phyloP scores from a whole-genome alignment of 2,329 filamentous ascomycete species.

The Hypoxylon sp. region DNA sequence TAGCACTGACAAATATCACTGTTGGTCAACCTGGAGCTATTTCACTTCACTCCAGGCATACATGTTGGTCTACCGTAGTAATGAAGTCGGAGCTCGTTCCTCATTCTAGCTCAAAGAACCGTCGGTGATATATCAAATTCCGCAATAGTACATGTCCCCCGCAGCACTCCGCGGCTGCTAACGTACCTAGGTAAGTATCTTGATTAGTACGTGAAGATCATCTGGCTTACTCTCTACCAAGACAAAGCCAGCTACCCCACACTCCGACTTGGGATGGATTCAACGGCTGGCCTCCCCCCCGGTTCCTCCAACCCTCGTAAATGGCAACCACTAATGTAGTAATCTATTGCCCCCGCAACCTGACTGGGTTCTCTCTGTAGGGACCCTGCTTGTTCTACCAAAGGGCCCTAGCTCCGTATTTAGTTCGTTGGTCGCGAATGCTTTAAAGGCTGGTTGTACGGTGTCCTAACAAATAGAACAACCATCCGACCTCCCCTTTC shows the following conservation, averaged over 20 bases:
- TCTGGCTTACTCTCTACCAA: conserved; percentile 38
- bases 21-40: conserved; percentile 12
- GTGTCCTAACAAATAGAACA: conserved; percentile 14
- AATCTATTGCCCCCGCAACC: conserved; percentile 38
- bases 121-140: conserved; percentile 39
- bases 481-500: conserved; percentile 7
- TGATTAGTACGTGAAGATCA: conserved; percentile 24
- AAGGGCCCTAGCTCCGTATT: conserved; percentile 18
- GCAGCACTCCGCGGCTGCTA: conserved; percentile 29
- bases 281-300: conserved; percentile 19
- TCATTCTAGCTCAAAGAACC: conserved; percentile 16
- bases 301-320: conserved; percentile 13
- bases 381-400: conserved; percentile 3
- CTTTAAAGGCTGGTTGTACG: conserved; percentile 26
- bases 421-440: conserved; percentile 29
- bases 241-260: conserved; percentile 34
- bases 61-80: conserved; percentile 20
- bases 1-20: conserved; percentile 23
- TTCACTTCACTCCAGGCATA: conserved; percentile 19
- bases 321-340: conserved; percentile 37
- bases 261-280: conserved; percentile 32
- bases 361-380: conserved; percentile 16
- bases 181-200: conserved; percentile 17
- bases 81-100: conserved; percentile 13
- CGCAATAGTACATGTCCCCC: conserved; percentile 32